A percentile compares a stretch with the other conserved stretches of the same genome.
Evolutionary conservation across 306 rosid species (phyloP).

Genomic region (Dicorynia guianensis): DNA sequence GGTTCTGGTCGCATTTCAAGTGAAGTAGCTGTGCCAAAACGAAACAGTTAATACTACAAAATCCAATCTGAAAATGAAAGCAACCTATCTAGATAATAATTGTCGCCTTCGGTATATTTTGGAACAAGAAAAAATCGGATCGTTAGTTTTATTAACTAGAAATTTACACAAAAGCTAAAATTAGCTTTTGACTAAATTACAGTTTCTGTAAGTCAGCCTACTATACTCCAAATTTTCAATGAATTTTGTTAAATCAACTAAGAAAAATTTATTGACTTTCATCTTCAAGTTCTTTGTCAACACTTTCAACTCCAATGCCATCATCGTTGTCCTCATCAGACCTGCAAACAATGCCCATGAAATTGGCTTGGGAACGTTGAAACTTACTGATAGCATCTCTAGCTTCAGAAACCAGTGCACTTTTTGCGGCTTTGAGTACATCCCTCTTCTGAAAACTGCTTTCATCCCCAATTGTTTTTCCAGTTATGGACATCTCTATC

Average conservation of each 20-base stretch:
- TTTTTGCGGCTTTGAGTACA: conserved; percentile 66
- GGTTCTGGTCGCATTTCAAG: not conserved
- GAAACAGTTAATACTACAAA: conserved; percentile 9
- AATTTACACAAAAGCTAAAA: not conserved
- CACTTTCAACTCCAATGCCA: conserved; percentile 32
- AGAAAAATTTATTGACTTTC: conserved; percentile 45
- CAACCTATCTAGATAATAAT: conserved; percentile 1
- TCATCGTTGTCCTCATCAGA: conserved; percentile 53
- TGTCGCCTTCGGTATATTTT: not conserved
- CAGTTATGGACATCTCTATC: conserved; percentile 18
- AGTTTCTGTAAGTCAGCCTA: conserved; percentile 32
- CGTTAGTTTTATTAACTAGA: conserved; percentile 27
- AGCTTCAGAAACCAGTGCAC: conserved; percentile 75
- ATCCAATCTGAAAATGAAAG: conserved; percentile 23
- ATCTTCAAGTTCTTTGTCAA: conserved; percentile 42
- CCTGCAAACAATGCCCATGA: conserved; percentile 32
- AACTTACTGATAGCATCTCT: conserved; percentile 73
- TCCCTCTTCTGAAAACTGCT: conserved; percentile 41
- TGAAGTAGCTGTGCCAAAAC: not conserved
- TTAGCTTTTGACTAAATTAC: conserved; percentile 7
- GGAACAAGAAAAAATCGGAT: conserved; percentile 8
- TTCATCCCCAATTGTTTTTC: conserved; percentile 39
- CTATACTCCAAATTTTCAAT: conserved; percentile 19
- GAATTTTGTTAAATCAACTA: not conserved
- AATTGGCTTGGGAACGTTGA: conserved; percentile 48